Evolutionary conservation across 306 rosid species (phyloP).

Genomic region (Clitoria ternatea): DNA sequence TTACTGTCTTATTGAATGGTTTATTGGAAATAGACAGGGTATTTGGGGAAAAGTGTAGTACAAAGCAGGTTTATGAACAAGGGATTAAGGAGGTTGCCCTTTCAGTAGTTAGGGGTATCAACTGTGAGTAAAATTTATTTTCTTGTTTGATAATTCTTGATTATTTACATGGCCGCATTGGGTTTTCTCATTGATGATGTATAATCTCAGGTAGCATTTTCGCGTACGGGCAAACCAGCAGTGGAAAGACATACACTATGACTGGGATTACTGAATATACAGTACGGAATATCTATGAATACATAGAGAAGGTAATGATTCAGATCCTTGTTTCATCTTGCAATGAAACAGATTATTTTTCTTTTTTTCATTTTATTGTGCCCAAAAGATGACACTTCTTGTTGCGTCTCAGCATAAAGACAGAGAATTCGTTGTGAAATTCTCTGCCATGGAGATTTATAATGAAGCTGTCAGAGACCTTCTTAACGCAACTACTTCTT

Average conservation of each 20-base stretch:
- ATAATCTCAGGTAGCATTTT: constrained; percentile 66
- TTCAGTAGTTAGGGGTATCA: constrained; percentile 81
- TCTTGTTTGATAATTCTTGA: constrained; percentile 15
- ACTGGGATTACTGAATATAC: constrained; percentile 73
- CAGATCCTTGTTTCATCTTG: background rate
- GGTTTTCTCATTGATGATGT: constrained; percentile 1
- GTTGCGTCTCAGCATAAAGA: constrained; percentile 53
- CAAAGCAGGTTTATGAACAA: constrained; percentile 67
- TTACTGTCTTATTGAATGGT: constrained; percentile 9
- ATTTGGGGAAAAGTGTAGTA: constrained; percentile 53
- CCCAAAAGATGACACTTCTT: constrained; percentile 27
- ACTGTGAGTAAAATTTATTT: constrained; percentile 53
- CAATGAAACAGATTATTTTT: too few relatives aligned
- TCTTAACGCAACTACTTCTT: constrained; percentile 43
- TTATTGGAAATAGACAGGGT: constrained; percentile 56
- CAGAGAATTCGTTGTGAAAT: constrained; percentile 64
- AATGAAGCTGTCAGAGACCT: constrained; percentile 91
- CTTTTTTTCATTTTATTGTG: background rate
- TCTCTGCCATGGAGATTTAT: constrained; percentile 92
- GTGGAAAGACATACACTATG: constrained; percentile 98
- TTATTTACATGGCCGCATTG: too few relatives aligned
- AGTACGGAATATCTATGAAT: constrained; percentile 58
- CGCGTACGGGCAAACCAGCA: constrained; percentile 95
- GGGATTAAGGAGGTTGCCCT: constrained; percentile 82
- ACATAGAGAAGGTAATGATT: constrained; percentile 51